A percentile compares a stretch with the other conserved stretches of the same genome.
These are phyloP conservation scores for Dendrocalamus sinicus DNA, from an alignment of 176 grass and related monocot genomes.

Conservation along the genomic window DNA sequence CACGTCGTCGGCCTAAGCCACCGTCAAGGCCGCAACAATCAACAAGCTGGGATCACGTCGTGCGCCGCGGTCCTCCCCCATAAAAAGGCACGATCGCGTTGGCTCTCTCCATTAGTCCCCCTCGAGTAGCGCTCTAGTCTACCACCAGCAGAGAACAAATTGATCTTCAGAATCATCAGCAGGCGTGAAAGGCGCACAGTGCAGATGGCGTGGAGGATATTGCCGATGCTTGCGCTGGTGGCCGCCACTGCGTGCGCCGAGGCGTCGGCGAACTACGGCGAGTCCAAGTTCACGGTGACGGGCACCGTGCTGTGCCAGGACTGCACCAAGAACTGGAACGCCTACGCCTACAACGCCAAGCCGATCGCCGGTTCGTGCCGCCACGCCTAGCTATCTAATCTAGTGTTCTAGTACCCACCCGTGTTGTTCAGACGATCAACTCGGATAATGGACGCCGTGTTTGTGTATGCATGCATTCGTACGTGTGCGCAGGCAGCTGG, in stretches of 20 bases:
- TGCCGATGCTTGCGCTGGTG: slow-evolving; percentile 36
- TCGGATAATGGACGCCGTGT: neutral
- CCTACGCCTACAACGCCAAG: slow-evolving; percentile 62
- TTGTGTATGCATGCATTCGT: neutral
- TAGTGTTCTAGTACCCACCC: too few species aligned
- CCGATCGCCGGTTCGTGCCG: slow-evolving; percentile 51
- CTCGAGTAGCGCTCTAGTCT: neutral
- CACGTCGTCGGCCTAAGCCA: slow-evolving; percentile 22
- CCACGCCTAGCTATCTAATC: neutral
- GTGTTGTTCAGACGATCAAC: neutral
- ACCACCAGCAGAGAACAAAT: neutral
- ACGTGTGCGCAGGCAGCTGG: slow-evolving; percentile 43
- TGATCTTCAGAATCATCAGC: neutral
- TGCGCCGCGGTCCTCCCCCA: neutral
- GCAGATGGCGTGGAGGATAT: slow-evolving; percentile 17
- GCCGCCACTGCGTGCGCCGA: slow-evolving; percentile 12
- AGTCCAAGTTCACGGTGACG: slow-evolving; percentile 53
- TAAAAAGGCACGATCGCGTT: slow-evolving; percentile 13
- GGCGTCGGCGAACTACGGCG: slow-evolving; percentile 6
- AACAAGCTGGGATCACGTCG: slow-evolving; percentile 47
- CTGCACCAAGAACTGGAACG: slow-evolving; percentile 79
- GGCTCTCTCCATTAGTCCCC: neutral
- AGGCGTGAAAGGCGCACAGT: neutral
- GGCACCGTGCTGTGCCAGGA: slow-evolving; percentile 87
- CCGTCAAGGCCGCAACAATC: neutral